These are phyloP conservation scores for Penicillium pancosmium DNA, from an alignment of 495 filamentous ascomycete genomes.

Conservation along the genomic window DNA sequence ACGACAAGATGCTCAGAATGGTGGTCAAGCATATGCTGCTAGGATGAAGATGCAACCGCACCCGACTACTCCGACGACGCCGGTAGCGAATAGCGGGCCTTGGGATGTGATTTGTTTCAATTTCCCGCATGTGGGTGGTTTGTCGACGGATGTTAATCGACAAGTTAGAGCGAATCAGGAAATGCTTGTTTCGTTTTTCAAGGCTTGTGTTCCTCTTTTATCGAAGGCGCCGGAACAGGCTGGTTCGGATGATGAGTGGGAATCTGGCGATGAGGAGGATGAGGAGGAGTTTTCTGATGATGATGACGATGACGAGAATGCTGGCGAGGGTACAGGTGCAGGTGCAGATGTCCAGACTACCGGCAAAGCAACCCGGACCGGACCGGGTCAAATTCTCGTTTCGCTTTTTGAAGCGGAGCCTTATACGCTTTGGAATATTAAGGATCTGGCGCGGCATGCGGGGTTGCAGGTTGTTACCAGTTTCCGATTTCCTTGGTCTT, in stretches of 20 bases:
- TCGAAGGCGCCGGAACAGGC: conserved; percentile 38
- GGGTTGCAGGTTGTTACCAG: conserved; percentile 76
- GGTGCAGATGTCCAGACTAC: conserved; percentile 20
- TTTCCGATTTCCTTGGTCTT: conserved; percentile 72
- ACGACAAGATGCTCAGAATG: background rate
- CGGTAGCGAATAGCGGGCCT: conserved; percentile 32
- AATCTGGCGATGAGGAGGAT: conserved; percentile 21
- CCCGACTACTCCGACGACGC: background rate
- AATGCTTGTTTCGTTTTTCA: conserved; percentile 82
- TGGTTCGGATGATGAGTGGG: conserved; percentile 31
- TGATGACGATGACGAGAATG: conserved; percentile 25
- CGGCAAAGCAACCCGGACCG: conserved; percentile 29
- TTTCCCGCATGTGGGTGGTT: conserved; percentile 94
- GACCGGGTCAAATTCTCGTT: conserved; percentile 71
- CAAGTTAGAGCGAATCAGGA: conserved; percentile 94
- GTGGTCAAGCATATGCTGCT: no score
- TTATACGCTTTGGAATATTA: conserved; percentile 93
- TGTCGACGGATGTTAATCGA: conserved; percentile 88
- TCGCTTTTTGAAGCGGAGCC: conserved; percentile 92
- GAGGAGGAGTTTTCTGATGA: conserved; percentile 15
- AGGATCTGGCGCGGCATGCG: conserved; percentile 77
- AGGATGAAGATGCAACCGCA: background rate
- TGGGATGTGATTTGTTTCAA: conserved; percentile 89
- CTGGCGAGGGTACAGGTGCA: conserved; percentile 11
- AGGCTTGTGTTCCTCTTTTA: conserved; percentile 55